Conservation (phyloP, 2,329 filamentous ascomycete genomes). For the Fonsecaea pedrosoi region DNA sequence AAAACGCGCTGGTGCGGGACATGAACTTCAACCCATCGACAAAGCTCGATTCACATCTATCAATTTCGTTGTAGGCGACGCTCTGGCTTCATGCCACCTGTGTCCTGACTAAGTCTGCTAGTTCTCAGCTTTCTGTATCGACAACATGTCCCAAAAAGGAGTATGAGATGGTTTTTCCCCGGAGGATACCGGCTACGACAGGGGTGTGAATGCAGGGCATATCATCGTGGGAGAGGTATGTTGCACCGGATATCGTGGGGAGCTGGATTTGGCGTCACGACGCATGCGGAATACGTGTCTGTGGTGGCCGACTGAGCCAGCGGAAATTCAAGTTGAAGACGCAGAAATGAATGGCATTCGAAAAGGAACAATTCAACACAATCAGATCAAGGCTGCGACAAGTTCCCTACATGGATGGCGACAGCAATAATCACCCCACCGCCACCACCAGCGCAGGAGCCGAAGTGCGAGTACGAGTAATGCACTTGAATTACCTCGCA, state of each 20-base stretch:
- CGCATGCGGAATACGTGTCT: too few species aligned
- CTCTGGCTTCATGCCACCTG: not conserved
- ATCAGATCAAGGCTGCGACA: not conserved
- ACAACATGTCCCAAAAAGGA: not conserved
- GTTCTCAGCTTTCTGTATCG: not conserved
- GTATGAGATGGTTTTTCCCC: not conserved
- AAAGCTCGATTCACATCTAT: too few species aligned
- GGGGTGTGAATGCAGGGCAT: too few species aligned
- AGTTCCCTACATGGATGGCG: not conserved
- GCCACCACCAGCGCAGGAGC: not conserved
- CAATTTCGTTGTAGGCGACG: not conserved
- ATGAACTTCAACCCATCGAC: too few species aligned
- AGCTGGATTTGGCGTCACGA: too few species aligned
- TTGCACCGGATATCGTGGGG: too few species aligned
- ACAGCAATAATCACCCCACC: not conserved
- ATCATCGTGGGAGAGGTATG: too few species aligned
- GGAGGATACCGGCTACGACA: not conserved
- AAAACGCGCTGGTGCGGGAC: too few species aligned
- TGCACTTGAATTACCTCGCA: slow-evolving; percentile 1
- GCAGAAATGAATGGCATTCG: too few species aligned
- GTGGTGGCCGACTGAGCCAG: too few species aligned
- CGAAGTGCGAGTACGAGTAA: not conserved
- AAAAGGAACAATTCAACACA: not conserved
- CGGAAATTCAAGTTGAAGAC: too few species aligned
- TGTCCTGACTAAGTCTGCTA: not conserved